These are phyloP conservation scores for Przewalskia tangutica DNA, from an alignment of 257 asterid genomes.

Conservation along the genomic window DNA sequence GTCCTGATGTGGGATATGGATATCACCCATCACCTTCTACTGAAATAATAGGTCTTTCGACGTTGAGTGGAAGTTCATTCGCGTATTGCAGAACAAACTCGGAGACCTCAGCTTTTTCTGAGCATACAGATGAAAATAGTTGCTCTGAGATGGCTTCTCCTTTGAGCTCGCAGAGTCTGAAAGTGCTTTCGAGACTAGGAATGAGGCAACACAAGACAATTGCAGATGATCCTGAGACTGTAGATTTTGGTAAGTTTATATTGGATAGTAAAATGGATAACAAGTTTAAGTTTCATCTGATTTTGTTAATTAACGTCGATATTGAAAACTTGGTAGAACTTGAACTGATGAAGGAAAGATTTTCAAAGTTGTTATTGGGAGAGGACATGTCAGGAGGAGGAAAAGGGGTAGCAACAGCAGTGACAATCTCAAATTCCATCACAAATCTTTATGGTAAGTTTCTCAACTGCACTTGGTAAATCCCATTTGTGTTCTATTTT, in stretches of 20 bases:
- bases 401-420: constrained; percentile 73
- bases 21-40: constrained; percentile 39
- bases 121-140: constrained; percentile 50
- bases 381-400: constrained; percentile 97
- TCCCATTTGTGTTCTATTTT: neutral
- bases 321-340: constrained; percentile 35
- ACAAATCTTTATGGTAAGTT: constrained; percentile 76
- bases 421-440: constrained; percentile 75
- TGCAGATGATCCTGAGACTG: constrained; percentile 30
- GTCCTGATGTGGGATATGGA: constrained; percentile 32
- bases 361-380: constrained; percentile 71
- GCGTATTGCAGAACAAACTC: constrained; percentile 56
- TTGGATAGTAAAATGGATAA: neutral
- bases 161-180: constrained; percentile 51
- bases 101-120: constrained; percentile 53
- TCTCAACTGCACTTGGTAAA: neutral
- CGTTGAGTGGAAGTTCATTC: constrained; percentile 45
- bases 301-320: neutral
- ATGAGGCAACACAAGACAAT: constrained; percentile 47
- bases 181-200: constrained; percentile 57
- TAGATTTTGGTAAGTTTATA: constrained; percentile 46
- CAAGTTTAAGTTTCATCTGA: neutral
- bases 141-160: constrained; percentile 47
- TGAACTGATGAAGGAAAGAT: constrained; percentile 90
- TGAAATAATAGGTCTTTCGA: constrained; percentile 35